phyloP scores from a whole-genome alignment of 2,329 filamentous ascomycete species.

The Penicillium crustosum region DNA sequence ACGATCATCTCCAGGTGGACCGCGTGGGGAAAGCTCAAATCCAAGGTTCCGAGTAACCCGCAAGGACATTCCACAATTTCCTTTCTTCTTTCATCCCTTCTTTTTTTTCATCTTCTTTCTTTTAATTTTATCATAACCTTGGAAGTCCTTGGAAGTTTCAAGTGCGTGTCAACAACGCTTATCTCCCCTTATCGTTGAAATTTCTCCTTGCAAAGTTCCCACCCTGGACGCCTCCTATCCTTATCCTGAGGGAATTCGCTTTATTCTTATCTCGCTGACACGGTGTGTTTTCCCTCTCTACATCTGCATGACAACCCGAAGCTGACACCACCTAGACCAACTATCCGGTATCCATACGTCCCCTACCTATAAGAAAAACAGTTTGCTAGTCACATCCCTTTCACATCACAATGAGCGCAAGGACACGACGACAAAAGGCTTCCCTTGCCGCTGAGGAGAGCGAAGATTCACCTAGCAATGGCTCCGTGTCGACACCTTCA shows the following conservation, averaged over 20 bases:
- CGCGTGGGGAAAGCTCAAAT: constrained; percentile 21
- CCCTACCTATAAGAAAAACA: not conserved
- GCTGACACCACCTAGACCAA: not conserved
- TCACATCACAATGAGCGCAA: constrained; percentile 35
- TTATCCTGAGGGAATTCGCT: constrained; percentile 1
- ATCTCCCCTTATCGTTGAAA: constrained; percentile 1
- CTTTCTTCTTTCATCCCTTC: not conserved
- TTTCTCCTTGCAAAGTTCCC: not conserved
- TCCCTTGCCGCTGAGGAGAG: constrained; percentile 34
- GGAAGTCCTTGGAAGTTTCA: not conserved
- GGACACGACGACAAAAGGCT: constrained; percentile 43
- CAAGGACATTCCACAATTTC: constrained; percentile 7
- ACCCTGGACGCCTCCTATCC: not conserved
- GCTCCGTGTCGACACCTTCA: constrained; percentile 32
- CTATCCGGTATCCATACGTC: not conserved
- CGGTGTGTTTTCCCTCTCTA: not conserved
- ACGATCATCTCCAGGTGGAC: constrained; percentile 9
- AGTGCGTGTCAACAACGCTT: not conserved
- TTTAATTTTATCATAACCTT: not conserved
- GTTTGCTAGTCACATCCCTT: not conserved
- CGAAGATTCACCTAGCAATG: constrained; percentile 34
- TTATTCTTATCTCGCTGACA: constrained; percentile 6
- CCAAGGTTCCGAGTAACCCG: constrained; percentile 24
- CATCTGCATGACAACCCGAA: not conserved
- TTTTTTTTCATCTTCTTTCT: not conserved